Base-by-base conservation (phyloP, 768 basidiomycete species). In the Epithele typhae region DNA sequence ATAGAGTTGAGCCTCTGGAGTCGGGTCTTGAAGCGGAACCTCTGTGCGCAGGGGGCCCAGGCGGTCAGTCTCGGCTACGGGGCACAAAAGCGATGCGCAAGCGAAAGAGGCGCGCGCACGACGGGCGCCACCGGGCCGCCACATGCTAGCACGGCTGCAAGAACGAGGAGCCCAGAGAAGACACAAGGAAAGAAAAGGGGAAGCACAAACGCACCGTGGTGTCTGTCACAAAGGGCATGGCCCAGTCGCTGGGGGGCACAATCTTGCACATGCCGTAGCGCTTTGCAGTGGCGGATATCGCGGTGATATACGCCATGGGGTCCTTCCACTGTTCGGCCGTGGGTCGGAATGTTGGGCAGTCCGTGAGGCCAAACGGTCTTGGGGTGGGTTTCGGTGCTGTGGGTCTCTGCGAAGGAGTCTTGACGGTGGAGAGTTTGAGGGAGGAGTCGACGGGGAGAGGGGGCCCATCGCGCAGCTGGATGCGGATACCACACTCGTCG, bases 1-100 rank as follows among this genome's bases (percentile, higher is more conserved):
- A 99, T 92, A 53, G 91, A 93, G 66, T 97, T 97, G 59, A 99
- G 75, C 52, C 89, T 82, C 66, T 96, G 93, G 35, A 98, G 69
- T 41, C 96, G 84, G 42, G 95, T 99, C 68, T 90, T 91, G 72
- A 99, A 99, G 40, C 92, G 87, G 70, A 96, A 97, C 48, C 75
- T 76, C 93, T 92, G 57, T 21, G 40, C 15, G 43, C 33, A 50
- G 53, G n/a, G n/a, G n/a, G n/a, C n/a, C n/a, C n/a, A n/a, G n/a
- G n/a, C n/a, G 8, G 14, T 30, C 27, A 30, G 27, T 14, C 27
- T 30, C 27, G 27, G 27, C 27, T 30, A 30, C 14, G 8, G 8
- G 14, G 14, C 27, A n/a, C n/a, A n/a, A n/a, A n/a, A n/a, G n/a
- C n/a, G n/a, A n/a, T n/a, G n/a, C n/a, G n/a, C 14, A 30, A 30